These are phyloP conservation scores for Striga hermonthica DNA, from an alignment of 305 asterid species.

Conservation along the genomic window DNA sequence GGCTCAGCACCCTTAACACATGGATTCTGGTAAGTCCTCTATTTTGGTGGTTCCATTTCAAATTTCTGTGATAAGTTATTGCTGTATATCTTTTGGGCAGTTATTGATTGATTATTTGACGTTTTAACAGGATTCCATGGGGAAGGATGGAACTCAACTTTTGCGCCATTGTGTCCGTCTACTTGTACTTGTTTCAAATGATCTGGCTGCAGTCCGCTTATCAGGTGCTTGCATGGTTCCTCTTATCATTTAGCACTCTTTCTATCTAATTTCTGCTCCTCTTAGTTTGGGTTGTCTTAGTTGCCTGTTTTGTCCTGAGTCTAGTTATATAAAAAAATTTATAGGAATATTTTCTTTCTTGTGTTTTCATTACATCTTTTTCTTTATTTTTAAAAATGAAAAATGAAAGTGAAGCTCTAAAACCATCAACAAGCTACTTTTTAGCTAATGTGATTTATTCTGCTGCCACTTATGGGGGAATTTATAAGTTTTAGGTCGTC, in stretches of 20 bases:
- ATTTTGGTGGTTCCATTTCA: conserved; percentile 22
- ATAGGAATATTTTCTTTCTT: conserved; percentile 15
- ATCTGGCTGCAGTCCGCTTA: conserved; percentile 85
- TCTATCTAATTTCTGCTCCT: conserved; percentile 11
- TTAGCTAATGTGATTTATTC: conserved; percentile 15
- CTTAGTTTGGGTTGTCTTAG: conserved; percentile 23
- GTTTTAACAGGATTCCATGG: conserved; percentile 83
- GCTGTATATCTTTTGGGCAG: not conserved
- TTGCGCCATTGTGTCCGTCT: conserved; percentile 98
- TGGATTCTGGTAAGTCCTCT: conserved; percentile 80
- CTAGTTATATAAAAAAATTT: conserved; percentile 17
- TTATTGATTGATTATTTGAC: conserved; percentile 32
- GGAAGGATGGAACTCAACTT: conserved; percentile 98
- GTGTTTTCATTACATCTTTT: conserved; percentile 9
- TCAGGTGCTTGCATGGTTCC: conserved; percentile 55
- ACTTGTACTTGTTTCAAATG: conserved; percentile 85
- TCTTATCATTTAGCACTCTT: conserved; percentile 16
- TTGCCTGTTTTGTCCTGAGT: conserved; percentile 15
- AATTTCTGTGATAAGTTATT: conserved; percentile 17
- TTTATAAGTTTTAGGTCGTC: conserved; percentile 11
- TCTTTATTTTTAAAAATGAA: not conserved
- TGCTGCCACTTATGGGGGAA: conserved; percentile 11
- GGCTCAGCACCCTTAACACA: conserved; percentile 79
- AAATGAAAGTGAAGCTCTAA: conserved; percentile 15
- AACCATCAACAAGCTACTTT: not conserved